Evolutionary conservation across 257 asterid genomes (phyloP).

Genomic region (Catharanthus roseus): DNA sequence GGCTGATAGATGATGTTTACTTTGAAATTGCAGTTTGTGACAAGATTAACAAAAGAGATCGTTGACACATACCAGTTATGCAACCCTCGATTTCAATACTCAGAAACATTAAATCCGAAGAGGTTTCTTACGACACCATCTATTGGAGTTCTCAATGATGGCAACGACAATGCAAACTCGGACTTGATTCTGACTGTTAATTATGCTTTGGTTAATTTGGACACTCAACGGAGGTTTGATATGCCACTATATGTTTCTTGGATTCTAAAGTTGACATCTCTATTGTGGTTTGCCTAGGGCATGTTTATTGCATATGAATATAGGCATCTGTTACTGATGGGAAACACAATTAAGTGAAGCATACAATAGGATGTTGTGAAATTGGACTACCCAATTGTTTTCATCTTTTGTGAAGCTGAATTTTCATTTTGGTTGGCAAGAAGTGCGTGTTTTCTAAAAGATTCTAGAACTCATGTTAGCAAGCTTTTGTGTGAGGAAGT

Average conservation of each 20-base stretch:
- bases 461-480: not conserved
- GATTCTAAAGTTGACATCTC: not conserved
- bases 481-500: no score
- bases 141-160: conserved; percentile 74
- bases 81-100: conserved; percentile 76
- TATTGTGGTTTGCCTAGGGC: not conserved
- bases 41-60: conserved; percentile 85
- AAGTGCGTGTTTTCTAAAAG: not conserved
- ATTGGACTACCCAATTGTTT: not conserved
- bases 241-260: conserved; percentile 9
- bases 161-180: conserved; percentile 83
- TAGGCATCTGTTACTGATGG: not conserved
- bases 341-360: not conserved
- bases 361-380: not conserved
- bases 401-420: not conserved
- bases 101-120: conserved; percentile 80
- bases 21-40: conserved; percentile 66
- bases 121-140: conserved; percentile 96
- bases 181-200: conserved; percentile 85
- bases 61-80: conserved; percentile 76
- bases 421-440: not conserved
- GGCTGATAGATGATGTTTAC: not conserved
- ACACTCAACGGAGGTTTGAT: conserved; percentile 64
- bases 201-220: conserved; percentile 59
- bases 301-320: not conserved